Evolutionary conservation across 139 green algal genomes (phyloP), one percentile per base, ranked within the genome.

Genomic region (Penium margaritaceum): DNA sequence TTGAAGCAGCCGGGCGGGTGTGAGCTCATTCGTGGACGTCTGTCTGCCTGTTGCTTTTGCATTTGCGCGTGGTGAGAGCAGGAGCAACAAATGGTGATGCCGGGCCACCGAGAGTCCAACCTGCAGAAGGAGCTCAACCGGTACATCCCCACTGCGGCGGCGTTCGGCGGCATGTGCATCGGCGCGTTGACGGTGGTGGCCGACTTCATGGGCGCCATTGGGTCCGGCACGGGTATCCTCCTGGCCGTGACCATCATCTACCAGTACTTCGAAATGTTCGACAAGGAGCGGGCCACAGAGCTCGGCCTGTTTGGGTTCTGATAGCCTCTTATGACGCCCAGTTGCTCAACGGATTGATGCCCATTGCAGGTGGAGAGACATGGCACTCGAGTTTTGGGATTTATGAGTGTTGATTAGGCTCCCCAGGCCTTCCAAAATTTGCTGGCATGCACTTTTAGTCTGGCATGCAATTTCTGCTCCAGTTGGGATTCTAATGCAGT

Each of bases 101-200:
- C 60, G n/a, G 90, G 90, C 47, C 90, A 96, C 83, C 85, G 90
- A 27, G 90, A 96, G 83, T 79, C 67, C 63, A 87, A 77, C 61
- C 78, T 89, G 32, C 81, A 84, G 53, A 96, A 97, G 86, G 94
- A 97, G 87, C 89, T 98, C 2, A 96, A 97, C 87, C 87, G 90
- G 29, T 95, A 95, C 90, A 94, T 95, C 74, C 90, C 90, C 53
- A 96, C 86, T 39, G 90, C 90, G 29, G 95, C 95, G 17, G 90
- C 90, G 0, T 99, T 99, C 87, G 95, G 95, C 24, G 95, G 95
- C 74, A 98, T 99, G 93, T 99, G 95, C 89, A 99, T 99, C 74
- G 95, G 95, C 51, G 90, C 91, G 0, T 85, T 99, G 14, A 98
- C 95, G 51, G 97, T 98, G 37, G 85, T 97, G 24, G 95, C 95